Base-by-base conservation (phyloP, 2,329 filamentous ascomycete genomes). In the Colletotrichum gloeosporioides region DNA sequence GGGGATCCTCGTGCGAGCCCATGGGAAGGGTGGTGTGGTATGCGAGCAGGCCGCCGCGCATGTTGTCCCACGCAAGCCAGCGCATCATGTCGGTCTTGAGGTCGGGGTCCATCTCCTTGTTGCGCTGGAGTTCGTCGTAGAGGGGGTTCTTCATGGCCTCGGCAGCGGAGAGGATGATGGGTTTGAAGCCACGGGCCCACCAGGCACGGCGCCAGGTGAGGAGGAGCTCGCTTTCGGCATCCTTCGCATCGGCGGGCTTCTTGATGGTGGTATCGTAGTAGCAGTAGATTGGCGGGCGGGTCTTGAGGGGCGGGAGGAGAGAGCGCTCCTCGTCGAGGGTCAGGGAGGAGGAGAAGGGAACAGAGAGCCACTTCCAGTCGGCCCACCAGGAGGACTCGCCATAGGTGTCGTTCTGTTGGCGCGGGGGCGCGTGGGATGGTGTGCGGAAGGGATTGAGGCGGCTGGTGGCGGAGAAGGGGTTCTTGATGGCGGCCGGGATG, bases 181-280 rank as follows among this genome's bases (percentile, higher is more conserved):
- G 96, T 77, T 90, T 92, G 86, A 99, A 98, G 13, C 96, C 97
- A 81, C 98, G 93, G 0, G 96, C 95, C 95, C 95, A 99, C 96
- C 96, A 99, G 4, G 96, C 96, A 62, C 95, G 91, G 76, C 96
- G 91, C 97, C 97, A 99, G 69, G 95, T 94, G 73, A 98, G 87
- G 65, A 99, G 89, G 75, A 99, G 86, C 75, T 93, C 91, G 81
- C 93, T 93, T 83, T 98, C 95, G 6, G 95, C 94, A 76, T 94
- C 91, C 79, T 91, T 91, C 67, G 91, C 89, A 22, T 90, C 90
- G 65, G 90, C 88, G 36, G 94, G 90, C 83, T 93, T 93, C 77
- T 90, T 86, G 22, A 88, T 83, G 6, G 91, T 92, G 13, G 91
- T 87, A 81, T 98, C 95, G 83, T 98, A 98, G 85, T 96, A 99